Base-by-base conservation (phyloP, 441 rosid genomes). In the Dalechampia spathulata region DNA sequence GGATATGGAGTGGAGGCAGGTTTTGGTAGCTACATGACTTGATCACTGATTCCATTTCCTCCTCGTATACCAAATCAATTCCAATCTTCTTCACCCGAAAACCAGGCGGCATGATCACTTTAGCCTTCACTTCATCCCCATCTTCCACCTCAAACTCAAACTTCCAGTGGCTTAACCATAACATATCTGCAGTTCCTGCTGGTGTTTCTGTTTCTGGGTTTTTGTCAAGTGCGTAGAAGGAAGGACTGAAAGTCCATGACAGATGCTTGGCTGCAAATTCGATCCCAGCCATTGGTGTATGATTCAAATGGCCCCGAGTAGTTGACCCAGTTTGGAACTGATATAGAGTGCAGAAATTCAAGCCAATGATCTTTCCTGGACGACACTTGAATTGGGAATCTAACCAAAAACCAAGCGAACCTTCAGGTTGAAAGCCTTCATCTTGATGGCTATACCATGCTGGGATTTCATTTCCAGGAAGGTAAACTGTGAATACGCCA, bases 91-190 rank as follows among this genome's bases (percentile, higher is more conserved):
- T 51, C 1, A 34, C 23, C 10, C 34, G 27, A 34, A 5, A 3
- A 19, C 16, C 17, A 10, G 3, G 0, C 4, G 42, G 15, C 42
- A 51, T 36, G 6, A 1, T 7, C 17, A 51, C 39, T 32, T 5
- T 9, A 1, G 34, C 22, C 19, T 3, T 4, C 40, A 49, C 15
- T 30, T 14, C 11, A 30, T 49, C 39, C 3, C 58, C 57, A 32
- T 5, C 23, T 41, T 61, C 19, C 28, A 61, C 17, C 6, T 21
- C 34, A 52, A 44, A 15, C 1, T 17, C 59, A 4, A n/a, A 43
- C 51, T 19, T 52, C 65, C 65, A 61, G 23, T 61, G 65, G 65
- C 53, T 61, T 44, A 61, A 37, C 65, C 65, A 61, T 36, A 61
- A 28, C 26, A 32, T 61, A 36, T 25, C 17, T 12, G 26, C 34